Evolutionary conservation across 148 eudicot genomes (phyloP), one percentile per base, ranked within the genome.

Genomic region (Silene uniflora): DNA sequence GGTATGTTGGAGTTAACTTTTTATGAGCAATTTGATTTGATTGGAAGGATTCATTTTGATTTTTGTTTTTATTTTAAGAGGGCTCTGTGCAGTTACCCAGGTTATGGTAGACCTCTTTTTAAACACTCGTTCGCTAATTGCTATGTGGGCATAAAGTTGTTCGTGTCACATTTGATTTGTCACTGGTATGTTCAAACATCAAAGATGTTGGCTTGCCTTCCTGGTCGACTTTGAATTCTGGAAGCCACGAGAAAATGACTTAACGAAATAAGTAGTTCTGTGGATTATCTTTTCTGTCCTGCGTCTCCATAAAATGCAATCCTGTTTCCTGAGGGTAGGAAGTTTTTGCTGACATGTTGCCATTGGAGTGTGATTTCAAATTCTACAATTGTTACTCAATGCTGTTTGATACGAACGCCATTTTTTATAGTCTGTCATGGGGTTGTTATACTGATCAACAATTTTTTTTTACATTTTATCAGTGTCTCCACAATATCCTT

Each of bases 1-100:
- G 97, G 98, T 93, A 84, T 60, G 96, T 78, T 25, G 22, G 39
- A 21, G 18, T 74, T 55, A n/a, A 35, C 23, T 22, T 47, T 74
- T 62, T 39, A 74, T 42, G 16, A 44, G 72, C 27, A 69, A 69
- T 19, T 54, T 27, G 47, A 46, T 69, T 10, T 25, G 47, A 46
- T 69, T 11, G 16, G 62, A 67, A 71, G 62, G 35, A 44, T 46
- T 71, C 13, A 9, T 70, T 70, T 27, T 29, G 44, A 25, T 18
- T 23, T 44, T 44, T 35, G 1, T 0, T 35, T 56, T 56, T 35
- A n/a, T 70, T 54, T 61, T 47, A 19, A 10, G 11, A n/a, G 65
- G 18, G n/a, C 7, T 39, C 27, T 77, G 44, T 19, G n/a, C 59
- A 46, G 21, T 39, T 55, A 46, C 42, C 67, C n/a, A n/a, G 7